Percentiles rank a stretch among this genome's conserved stretches.
phyloP scores from a whole-genome alignment of 1,284 basidiomycete species.

The Puccinia coronata region DNA sequence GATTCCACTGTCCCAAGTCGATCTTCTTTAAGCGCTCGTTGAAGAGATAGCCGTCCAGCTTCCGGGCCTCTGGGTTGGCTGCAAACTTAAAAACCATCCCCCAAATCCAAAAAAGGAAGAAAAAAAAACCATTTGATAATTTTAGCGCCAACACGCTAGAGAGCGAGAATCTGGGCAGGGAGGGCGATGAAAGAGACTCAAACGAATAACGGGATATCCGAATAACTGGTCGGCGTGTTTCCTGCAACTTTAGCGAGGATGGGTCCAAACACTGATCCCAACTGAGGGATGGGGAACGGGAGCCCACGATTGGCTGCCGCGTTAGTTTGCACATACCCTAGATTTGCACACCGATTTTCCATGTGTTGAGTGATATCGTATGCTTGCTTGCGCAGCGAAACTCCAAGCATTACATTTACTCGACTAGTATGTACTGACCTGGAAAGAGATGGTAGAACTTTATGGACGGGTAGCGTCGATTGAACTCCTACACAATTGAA shows the following conservation, averaged over 20 bases:
- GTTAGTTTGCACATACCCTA: conserved; percentile 53
- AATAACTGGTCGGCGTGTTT: conserved; percentile 53
- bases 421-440: conserved; percentile 16
- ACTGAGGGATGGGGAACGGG: conserved; percentile 54
- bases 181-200: background rate
- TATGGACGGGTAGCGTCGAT: conserved; percentile 37
- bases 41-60: conserved; percentile 22
- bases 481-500: conserved; percentile 31
- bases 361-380: background rate
- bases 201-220: conserved; percentile 54
- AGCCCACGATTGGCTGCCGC: conserved; percentile 56
- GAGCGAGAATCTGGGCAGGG: background rate
- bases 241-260: conserved; percentile 54
- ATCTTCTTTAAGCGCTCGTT: conserved; percentile 26
- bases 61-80: conserved; percentile 28
- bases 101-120: background rate
- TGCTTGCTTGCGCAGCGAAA: background rate
- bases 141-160: background rate
- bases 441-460: conserved; percentile 44
- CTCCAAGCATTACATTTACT: too few relatives aligned
- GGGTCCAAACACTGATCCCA: conserved; percentile 53
- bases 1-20: conserved; percentile 17
- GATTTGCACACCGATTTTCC: background rate
- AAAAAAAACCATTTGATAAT: background rate
- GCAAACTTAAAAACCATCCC: conserved; percentile 21